Evolutionary conservation across 345 rosid genomes (phyloP), one percentile per base, ranked within the genome.

Genomic region (Eucalyptus urophylla): DNA sequence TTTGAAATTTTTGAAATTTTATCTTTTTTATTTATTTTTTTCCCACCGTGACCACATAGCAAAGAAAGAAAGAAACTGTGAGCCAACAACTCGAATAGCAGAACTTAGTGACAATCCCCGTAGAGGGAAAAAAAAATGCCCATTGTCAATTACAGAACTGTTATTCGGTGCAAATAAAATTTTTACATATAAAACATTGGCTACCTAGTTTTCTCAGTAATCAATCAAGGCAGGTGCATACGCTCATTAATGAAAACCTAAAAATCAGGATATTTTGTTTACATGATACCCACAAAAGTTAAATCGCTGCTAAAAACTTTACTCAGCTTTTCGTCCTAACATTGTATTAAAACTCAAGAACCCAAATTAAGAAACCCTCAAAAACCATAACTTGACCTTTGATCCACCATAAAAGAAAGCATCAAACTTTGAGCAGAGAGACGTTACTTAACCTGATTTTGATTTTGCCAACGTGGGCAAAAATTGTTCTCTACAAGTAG

Each of bases 1-100:
- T 22, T 0, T 0, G 0, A 53, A 19, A 0, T 8, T 8, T 19
- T 53, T 8, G 8, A 53, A 19, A 53, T 53, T 19, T 7, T 53
- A 53, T 53, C 3, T 1, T 51, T 53, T 19, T 53, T 53, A 53
- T 53, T 8, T 53, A 8, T 1, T 53, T 53, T 53, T 19, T 53
- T 53, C 58, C 58, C 58, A 53, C 58, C 25, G 24, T 53, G 58
- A 53, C 58, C 58, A 21, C 58, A 53, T 21, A 1, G 58, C 58
- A 53, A 53, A 53, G 58, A 21, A 53, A 21, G 58, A 53, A 53
- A 53, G 58, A 53, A 53, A 53, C 11, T 53, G 58, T 53, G 58
- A 53, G 25, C 58, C 58, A 53, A 19, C 58, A 53, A 53, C 58
- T 53, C 58, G 11, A 8, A 53, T 53, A 21, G 58, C 21, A 21